These are phyloP conservation scores for Xylaria venustula DNA, from an alignment of 495 filamentous ascomycete species.

Conservation along the genomic window DNA sequence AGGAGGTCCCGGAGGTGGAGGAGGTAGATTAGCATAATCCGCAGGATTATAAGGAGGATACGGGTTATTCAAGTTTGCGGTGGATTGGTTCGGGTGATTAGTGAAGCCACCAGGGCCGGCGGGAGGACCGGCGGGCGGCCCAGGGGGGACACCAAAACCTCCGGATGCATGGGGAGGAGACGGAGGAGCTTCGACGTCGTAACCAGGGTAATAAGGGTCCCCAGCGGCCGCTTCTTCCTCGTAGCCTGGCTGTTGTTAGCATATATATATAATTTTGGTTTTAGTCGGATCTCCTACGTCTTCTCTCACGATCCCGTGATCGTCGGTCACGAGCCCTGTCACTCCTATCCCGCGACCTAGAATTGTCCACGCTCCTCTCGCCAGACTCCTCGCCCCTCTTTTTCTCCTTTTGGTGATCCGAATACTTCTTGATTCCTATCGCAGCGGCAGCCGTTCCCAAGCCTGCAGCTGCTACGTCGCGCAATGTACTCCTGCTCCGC, in stretches of 20 bases:
- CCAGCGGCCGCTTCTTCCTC: constrained; percentile 36
- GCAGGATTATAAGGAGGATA: constrained; percentile 37
- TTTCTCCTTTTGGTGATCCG: constrained; percentile 36
- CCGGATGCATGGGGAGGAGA: constrained; percentile 55
- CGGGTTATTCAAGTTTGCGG: constrained; percentile 29
- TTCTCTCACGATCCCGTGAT: constrained; percentile 40
- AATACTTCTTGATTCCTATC: constrained; percentile 71
- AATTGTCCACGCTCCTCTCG: constrained; percentile 20
- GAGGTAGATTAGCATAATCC: constrained; percentile 35
- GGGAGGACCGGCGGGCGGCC: constrained; percentile 17
- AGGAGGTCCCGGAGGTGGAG: constrained; percentile 36
- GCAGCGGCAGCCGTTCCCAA: constrained; percentile 72
- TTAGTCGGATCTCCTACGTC: constrained; percentile 31
- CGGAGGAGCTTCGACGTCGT: constrained; percentile 32
- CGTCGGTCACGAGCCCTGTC: constrained; percentile 26
- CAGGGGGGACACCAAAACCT: constrained; percentile 46
- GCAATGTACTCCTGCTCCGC: constrained; percentile 60
- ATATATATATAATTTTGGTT: not conserved
- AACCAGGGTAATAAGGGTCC: constrained; percentile 33
- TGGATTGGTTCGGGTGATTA: constrained; percentile 38
- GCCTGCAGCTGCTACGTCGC: constrained; percentile 66
- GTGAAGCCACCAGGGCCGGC: constrained; percentile 34
- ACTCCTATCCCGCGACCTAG: constrained; percentile 17
- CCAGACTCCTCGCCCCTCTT: constrained; percentile 32
- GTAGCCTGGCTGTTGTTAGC: constrained; percentile 35